Base-by-base conservation (phyloP, 495 filamentous ascomycete species). In the Aspergillus bridgeri region DNA sequence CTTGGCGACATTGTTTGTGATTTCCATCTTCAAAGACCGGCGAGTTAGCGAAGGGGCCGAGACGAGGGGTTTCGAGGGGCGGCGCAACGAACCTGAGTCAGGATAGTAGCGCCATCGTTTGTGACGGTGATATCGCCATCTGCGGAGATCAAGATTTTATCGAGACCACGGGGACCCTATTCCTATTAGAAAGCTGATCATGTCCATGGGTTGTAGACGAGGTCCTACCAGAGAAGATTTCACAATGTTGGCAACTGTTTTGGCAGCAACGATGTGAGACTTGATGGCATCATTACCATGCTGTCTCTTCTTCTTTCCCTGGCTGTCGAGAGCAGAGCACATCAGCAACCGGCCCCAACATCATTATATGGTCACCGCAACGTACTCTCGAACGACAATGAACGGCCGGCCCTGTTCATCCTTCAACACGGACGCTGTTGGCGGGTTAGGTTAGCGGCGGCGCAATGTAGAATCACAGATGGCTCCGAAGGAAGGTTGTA, bases 111-210 rank as follows among this genome's bases (percentile, higher is more conserved):
- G 66, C 94, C 94, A 80, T 99, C 94, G 71, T 99, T 99, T 57
- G 94, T 99, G 48, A 99, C 92, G 44, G 94, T 99, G 72, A 99
- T 99, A 75, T 98, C 94, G 69, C 94, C 94, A 73, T 99, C 94
- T 27, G 94, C 90, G 46, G 94, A 99, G 65, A 99, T 99, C 62
- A 99, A 81, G 67, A 99, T 99, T 79, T 99, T 99, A 80, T 99
- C 94, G 65, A 99, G 85, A 54, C 94, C 94, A 64, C 95, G 88
- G 55, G 94, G 94, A 48, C 94, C 94, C 86, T 89, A 65, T 6
- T 61, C 56, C 42, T 43, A 15, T 74, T 68, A 72, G 65, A 57
- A n/a, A 33, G 48, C 51, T 42, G 22, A 42, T 52, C 21, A 46
- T 22, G 24, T 22, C n/a, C 21, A 25, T 38, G 43, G 21, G 22